A percentile compares a stretch with the other conserved stretches of the same genome.
These are phyloP conservation scores for Suillus fuscotomentosus DNA, from an alignment of 768 basidiomycete genomes.

Conservation along the genomic window DNA sequence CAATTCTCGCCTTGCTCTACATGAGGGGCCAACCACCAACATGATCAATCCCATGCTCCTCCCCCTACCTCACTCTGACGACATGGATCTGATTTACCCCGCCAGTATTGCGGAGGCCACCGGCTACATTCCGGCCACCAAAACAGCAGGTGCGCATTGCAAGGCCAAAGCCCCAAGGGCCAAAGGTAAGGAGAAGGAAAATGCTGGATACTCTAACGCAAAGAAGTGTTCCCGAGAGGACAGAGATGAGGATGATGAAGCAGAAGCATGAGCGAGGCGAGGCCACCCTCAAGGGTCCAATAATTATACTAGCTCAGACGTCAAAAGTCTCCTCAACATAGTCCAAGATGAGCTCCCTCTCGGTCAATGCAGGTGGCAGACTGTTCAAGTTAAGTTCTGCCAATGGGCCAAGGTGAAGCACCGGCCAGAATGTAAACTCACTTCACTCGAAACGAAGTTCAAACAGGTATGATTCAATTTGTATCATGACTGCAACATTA, in stretches of 20 bases:
- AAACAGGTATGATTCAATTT: slow-evolving; percentile 17
- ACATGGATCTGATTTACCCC: not conserved
- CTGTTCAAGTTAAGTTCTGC: not conserved
- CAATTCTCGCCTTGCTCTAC: too few species aligned
- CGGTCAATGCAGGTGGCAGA: slow-evolving; percentile 4
- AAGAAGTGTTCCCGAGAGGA: not conserved
- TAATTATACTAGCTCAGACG: slow-evolving; percentile 1
- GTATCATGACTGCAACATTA: not conserved
- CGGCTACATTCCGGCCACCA: not conserved
- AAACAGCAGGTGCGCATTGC: not conserved
- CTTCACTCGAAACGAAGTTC: slow-evolving; percentile 22
- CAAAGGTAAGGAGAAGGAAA: slow-evolving; percentile 7
- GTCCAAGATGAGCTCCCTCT: slow-evolving; percentile 3
- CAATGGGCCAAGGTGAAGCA: slow-evolving; percentile 3
- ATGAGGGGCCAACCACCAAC: too few species aligned
- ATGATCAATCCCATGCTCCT: not conserved
- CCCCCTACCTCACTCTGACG: not conserved
- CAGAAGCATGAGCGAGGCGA: not conserved
- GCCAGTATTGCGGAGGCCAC: not conserved
- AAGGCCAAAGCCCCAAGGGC: not conserved
- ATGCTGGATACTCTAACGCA: not conserved
- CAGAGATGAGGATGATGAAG: not conserved
- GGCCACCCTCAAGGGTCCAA: slow-evolving; percentile 3
- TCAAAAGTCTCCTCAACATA: not conserved
- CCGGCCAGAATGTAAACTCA: not conserved